Base-by-base conservation (phyloP, 2,329 filamentous ascomycete species). In the Pyricularia sp. region DNA sequence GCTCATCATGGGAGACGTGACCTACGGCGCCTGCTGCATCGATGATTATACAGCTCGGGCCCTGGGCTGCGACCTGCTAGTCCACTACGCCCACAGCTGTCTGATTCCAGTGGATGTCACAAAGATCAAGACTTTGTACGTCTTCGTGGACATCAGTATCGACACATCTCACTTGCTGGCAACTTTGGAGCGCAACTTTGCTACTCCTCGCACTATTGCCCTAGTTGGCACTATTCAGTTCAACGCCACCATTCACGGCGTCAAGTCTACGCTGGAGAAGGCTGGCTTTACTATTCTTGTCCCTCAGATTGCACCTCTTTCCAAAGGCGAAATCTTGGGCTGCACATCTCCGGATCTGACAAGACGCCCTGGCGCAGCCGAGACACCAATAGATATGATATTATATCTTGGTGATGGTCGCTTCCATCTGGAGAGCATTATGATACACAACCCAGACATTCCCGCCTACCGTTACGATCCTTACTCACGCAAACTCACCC, bases 1-100 rank as follows among this genome's bases (percentile, higher is more conserved):
- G 1, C 84, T 98, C 68, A 99, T 99, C 78, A 99, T 99, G 95
- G 95, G 95, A 71, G 95, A 99, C 77, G 95, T 99, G 63, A 99
- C 95, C 0, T 99, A 99, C 78, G 95, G 95, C 71, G 95, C 95
- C 26, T 99, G 95, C 82, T 99, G 95, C 77, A 97, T 99, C 74
- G 95, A 99, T 78, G 95, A 99, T 80, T 99, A 96, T 80, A 99
- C 95, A 0, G 96, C 95, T 1, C 85, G 94, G 64, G 95, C 96
- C 0, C 85, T 99, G 26, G 95, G 93, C 1, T 99, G 95, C 77
- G 95, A 99, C 74, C 83, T 99, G 7, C 84, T 99, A 11, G 92
- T 99, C 1, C 95, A 99, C 81, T 99, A 99, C 77, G 95, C 95
- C 1, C 95, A 99, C 80, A 96, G 92, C 77, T 99, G 95, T 75